phyloP scores from a whole-genome alignment of 2,329 filamentous ascomycete genomes.

The Alternaria angustiovoidea region DNA sequence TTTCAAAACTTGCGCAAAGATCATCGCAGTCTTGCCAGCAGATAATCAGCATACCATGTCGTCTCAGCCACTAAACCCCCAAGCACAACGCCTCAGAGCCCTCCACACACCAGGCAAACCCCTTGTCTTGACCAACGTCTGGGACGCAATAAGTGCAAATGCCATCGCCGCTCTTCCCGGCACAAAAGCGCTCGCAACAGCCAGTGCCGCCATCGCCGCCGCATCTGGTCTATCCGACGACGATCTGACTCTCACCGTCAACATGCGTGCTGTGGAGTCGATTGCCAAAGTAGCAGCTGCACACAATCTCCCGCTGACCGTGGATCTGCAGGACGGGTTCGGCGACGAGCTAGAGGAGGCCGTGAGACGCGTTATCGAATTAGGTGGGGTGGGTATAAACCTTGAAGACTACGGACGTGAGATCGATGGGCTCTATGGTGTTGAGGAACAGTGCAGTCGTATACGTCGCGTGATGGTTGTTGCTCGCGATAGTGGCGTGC shows the following conservation, averaged over 20 bases:
- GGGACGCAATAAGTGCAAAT: slow-evolving; percentile 61
- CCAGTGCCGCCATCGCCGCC: slow-evolving; percentile 46
- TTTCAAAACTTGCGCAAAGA: background rate
- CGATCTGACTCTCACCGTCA: slow-evolving; percentile 60
- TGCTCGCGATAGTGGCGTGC: slow-evolving; percentile 52
- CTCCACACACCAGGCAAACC: slow-evolving; percentile 63
- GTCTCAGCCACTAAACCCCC: background rate
- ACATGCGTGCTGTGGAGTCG: slow-evolving; percentile 57
- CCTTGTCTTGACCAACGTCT: slow-evolving; percentile 64
- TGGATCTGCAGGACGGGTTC: slow-evolving; percentile 70
- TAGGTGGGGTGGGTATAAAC: slow-evolving; percentile 66
- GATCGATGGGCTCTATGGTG: slow-evolving; percentile 47
- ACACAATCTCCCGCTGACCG: slow-evolving; percentile 60
- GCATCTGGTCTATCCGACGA: slow-evolving; percentile 44
- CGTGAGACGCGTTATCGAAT: slow-evolving; percentile 56
- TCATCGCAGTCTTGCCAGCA: background rate
- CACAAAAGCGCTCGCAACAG: slow-evolving; percentile 52
- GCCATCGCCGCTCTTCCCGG: slow-evolving; percentile 57
- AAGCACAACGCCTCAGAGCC: slow-evolving; percentile 25
- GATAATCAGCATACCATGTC: background rate
- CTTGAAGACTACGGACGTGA: slow-evolving; percentile 61
- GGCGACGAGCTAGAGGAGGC: slow-evolving; percentile 57
- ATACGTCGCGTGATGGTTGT: slow-evolving; percentile 55
- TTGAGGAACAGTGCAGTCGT: slow-evolving; percentile 59
- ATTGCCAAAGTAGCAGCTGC: slow-evolving; percentile 56